Evolutionary conservation across 2,329 filamentous ascomycete species (phyloP), one percentile per base, ranked within the genome.

Genomic region (Aureobasidium sp.): DNA sequence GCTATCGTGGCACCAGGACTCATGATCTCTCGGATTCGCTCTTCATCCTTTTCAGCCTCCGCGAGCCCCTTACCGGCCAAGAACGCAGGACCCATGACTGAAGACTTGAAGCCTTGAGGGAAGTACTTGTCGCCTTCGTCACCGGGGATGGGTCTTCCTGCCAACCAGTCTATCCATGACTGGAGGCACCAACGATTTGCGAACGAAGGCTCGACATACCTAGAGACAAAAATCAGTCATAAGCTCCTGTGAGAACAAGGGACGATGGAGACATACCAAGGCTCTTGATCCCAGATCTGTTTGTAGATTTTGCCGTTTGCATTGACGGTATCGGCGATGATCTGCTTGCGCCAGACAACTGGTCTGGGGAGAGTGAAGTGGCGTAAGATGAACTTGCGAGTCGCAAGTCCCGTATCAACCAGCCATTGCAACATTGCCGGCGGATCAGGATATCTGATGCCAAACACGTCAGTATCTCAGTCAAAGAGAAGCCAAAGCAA

Each of bases 101-200:
- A 75, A 48, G 84, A 79, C 2, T 77, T 66, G 67, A 84, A 87
- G 0, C 83, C 83, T 56, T 78, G 68, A 0, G 81, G 79, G 63
- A 72, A 72, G 65, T 77, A 82, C 64, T 74, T 79, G 37, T 77
- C 71, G 3, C 74, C 76, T 31, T 76, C 72, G 49, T 81, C 76
- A 20, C 79, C 80, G 0, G 82, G 81, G 17, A 82, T 66, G 27
- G 77, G 75, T 22, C 74, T 71, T 2, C 81, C 80, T 31, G 78
- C 67, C 5, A 76, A 52, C 68, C 79, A 73, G 31, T 75, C 78
- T 12, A 83, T 62, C 78, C 80, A 80, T 0, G 80, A 85, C 63
- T 72, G 71, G 0, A 80, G 85, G 2, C 83, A 84, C 84, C 82
- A 90, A 63, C 83, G 82, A 68, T 80, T 84, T 83, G 80, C 84